Evolutionary conservation across 1,284 basidiomycete species (phyloP), one percentile per base, ranked within the genome.

Genomic region (Moesziomyces aphidis): DNA sequence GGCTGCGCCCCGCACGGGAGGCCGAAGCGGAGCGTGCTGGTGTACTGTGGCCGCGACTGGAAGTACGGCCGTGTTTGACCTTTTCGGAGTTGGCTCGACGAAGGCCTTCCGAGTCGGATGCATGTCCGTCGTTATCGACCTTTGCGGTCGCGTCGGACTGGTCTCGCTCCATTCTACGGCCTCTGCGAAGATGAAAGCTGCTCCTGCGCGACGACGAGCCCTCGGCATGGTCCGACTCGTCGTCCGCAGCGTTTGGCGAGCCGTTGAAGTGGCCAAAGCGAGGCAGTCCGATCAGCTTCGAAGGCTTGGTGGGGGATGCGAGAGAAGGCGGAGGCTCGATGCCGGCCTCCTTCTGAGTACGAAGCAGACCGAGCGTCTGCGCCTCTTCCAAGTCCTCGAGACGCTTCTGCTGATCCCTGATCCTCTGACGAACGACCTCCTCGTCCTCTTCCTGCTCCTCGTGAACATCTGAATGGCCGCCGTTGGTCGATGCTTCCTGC

Each of bases 301-400:
- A 57, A 15, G 65, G 48, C 39, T 63, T 63, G 9, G 53, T 48
- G 2, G 59, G 63, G 6, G 50, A 52, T 4, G 45, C 21, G 11
- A 58, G 63, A 1, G 55, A 62, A 17, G 55, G 34, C 5, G 65
- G 46, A 10, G 65, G 64, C 31, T 73, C 71, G 44, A 73, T 57
- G 6, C 71, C 65, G 0, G 61, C 65, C 34, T 73, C 71, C 44
- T 73, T 57, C 52, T 68, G 65, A 9, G 65, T 73, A 17, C 65
- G 57, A 6, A 69, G 52, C 24, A 76, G 52, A 0, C 69, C 73
- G 1, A 61, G 28, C 10, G 55, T 72, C 54, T 76, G 73, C 5
- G 69, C 69, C 43, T 72, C 56, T 43, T 76, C 73, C 11, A 76
- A 42, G 2, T 72, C 68, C 22, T 76, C 69, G 21, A 76, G 34